These are phyloP conservation scores for Pichia cephalocereana DNA, from an alignment of 805 yeast genomes.

Conservation along the genomic window DNA sequence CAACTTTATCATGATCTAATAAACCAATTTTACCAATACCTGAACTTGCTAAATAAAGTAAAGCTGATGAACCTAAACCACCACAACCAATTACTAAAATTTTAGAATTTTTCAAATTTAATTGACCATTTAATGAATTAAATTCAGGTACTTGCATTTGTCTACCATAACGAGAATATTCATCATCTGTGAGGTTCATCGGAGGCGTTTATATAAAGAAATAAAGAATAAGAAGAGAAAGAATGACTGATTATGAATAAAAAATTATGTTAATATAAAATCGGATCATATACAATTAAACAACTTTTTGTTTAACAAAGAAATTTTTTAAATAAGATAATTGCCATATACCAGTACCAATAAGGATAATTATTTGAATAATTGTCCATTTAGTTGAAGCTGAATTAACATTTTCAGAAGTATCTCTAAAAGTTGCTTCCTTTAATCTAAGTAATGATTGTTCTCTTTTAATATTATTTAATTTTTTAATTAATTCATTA, in stretches of 20 bases:
- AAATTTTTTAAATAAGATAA: slow-evolving; percentile 63
- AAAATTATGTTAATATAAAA: too few species aligned
- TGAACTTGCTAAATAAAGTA: slow-evolving; percentile 75
- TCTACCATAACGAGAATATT: slow-evolving; percentile 80
- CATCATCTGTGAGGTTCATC: too few species aligned
- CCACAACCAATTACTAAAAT: slow-evolving; percentile 91
- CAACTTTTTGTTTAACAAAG: slow-evolving; percentile 71
- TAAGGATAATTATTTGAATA: slow-evolving; percentile 53
- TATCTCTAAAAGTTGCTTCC: slow-evolving; percentile 65
- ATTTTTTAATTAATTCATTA: slow-evolving; percentile 45
- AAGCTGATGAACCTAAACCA: slow-evolving; percentile 90
- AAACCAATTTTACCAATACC: slow-evolving; percentile 84
- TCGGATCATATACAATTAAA: slow-evolving; percentile 27
- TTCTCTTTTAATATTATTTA: slow-evolving; percentile 54
- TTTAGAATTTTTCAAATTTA: slow-evolving; percentile 43
- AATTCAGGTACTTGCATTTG: slow-evolving; percentile 89
- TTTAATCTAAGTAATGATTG: slow-evolving; percentile 63
- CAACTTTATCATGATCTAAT: slow-evolving; percentile 81
- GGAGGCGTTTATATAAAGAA: too few species aligned
- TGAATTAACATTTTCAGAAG: slow-evolving; percentile 59
- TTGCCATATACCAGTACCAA: slow-evolving; percentile 66
- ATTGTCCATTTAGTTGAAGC: slow-evolving; percentile 69
- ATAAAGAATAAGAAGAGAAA: too few species aligned
- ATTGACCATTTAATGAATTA: slow-evolving; percentile 47
- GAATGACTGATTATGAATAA: too few species aligned